These are phyloP conservation scores for Penicillium italicum DNA, from an alignment of 2,329 filamentous ascomycete genomes.

Conservation along the genomic window DNA sequence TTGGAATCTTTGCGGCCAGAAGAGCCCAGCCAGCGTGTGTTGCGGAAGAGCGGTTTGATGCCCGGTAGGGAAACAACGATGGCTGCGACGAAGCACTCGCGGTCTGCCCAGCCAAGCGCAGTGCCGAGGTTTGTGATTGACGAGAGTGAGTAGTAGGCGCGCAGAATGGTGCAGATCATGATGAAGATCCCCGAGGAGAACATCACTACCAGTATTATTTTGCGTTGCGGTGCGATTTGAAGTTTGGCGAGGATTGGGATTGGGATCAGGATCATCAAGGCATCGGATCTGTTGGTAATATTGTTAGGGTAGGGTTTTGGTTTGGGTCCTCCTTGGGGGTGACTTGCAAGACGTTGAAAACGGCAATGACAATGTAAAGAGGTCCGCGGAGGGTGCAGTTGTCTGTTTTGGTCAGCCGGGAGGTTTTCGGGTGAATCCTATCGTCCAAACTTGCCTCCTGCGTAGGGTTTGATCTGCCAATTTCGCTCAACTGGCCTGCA, in stretches of 20 bases:
- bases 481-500: conserved; percentile 28
- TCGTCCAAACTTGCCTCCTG: conserved; percentile 6
- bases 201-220: conserved; percentile 20
- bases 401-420: conserved; percentile 1
- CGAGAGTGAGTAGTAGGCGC: conserved; percentile 26
- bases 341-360: conserved; percentile 19
- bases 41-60: conserved; percentile 26
- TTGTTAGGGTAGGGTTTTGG: no score
- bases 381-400: conserved; percentile 21
- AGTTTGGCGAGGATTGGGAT: conserved; percentile 22
- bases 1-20: conserved; percentile 7
- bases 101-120: conserved; percentile 25
- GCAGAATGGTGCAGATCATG: conserved; percentile 26
- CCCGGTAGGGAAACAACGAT: conserved; percentile 26
- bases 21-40: conserved; percentile 14
- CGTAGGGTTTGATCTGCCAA: conserved; percentile 34
- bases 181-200: conserved; percentile 30
- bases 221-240: conserved; percentile 19
- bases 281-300: conserved; percentile 14
- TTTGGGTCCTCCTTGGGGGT: no score
- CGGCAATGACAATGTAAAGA: conserved; percentile 21
- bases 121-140: conserved; percentile 19
- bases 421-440: no score
- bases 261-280: conserved; percentile 20
- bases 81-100: conserved; percentile 25